Base-by-base conservation (phyloP, 257 asterid species). In the Capsicum pubescens region DNA sequence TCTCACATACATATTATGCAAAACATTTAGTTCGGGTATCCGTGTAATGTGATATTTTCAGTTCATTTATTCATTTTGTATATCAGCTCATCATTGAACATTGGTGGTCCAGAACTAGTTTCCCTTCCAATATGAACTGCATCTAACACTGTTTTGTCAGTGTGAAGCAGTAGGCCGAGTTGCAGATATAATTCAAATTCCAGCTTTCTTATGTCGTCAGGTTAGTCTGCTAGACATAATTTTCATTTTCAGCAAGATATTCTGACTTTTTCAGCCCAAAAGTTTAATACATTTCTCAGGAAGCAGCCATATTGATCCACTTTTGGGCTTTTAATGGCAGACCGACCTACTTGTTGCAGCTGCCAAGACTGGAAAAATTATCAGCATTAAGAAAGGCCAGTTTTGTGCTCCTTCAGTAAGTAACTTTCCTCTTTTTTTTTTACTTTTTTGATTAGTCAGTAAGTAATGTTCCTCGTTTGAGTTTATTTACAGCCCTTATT, bases 121-220 rank as follows among this genome's bases (percentile, higher is more conserved):
- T 5, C 26, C 81, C 9, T 77, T 54, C 64, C 64, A 54, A 54
- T 77, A 52, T 77, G 81, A 77, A 54, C 81, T 77, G 32, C 64
- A 77, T 69, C 60, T 32, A 70, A 10, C 82, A 46, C 44, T 82
- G 2, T 86, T 59, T 88, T 85, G 21, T 44, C 92, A 97, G 99
- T 97, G 99, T 87, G 97, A 93, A 91, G 98, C 98, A 55, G 98
- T 97, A 85, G 98, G 99, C 83, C 92, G 80, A 87, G 98, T 95
- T 78, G 99, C 98, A 1, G 98, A 97, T 87, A 93, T 97, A 84
- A 95, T 97, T 85, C 99, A 97, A 91, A 93, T 97, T 90, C 99
- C 98, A 87, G 99, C 99, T 85, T 97, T 97, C 87, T 90, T 97
- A 70, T 95, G 99, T 89, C 93, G 98, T 60, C 99, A 97, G 97